Conservation (phyloP, 2,329 filamentous ascomycete species). For the Macrophomina phaseolina region DNA sequence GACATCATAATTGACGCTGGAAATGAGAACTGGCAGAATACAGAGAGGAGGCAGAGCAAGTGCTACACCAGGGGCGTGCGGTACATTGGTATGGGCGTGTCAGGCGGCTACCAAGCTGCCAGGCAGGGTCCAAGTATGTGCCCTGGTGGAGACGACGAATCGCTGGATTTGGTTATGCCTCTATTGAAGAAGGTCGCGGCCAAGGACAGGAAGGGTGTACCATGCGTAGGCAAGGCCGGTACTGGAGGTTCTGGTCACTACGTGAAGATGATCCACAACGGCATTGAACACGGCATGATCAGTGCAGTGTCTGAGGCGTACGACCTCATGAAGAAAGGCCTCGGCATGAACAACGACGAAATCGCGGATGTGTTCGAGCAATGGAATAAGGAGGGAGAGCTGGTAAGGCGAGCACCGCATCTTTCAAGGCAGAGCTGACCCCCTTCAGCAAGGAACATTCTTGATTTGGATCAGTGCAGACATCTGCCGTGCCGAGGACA, state of each 20-base stretch:
- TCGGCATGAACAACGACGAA: constrained; percentile 65
- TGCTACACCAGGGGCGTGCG: constrained; percentile 63
- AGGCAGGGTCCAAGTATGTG: constrained; percentile 71
- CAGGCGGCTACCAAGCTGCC: constrained; percentile 72
- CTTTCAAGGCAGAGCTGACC: background rate
- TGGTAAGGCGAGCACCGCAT: constrained; percentile 45
- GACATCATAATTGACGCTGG: constrained; percentile 73
- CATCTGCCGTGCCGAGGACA: constrained; percentile 61
- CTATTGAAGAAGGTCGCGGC: constrained; percentile 66
- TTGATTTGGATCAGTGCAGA: constrained; percentile 67
- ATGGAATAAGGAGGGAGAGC: constrained; percentile 66
- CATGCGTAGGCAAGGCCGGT: constrained; percentile 67
- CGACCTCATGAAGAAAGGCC: constrained; percentile 62
- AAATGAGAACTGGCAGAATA: constrained; percentile 71
- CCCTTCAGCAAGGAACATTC: constrained; percentile 58
- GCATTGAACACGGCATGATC: constrained; percentile 76
- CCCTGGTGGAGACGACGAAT: constrained; percentile 65
- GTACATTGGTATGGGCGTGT: constrained; percentile 72
- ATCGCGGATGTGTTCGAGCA: constrained; percentile 64
- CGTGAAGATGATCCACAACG: constrained; percentile 79
- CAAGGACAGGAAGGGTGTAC: constrained; percentile 63
- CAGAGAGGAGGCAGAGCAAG: constrained; percentile 66
- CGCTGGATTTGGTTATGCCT: constrained; percentile 65
- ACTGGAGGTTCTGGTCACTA: constrained; percentile 71
- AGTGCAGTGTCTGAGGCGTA: constrained; percentile 68